Base-by-base conservation (phyloP, 495 filamentous ascomycete genomes). In the Penicillium taxi region DNA sequence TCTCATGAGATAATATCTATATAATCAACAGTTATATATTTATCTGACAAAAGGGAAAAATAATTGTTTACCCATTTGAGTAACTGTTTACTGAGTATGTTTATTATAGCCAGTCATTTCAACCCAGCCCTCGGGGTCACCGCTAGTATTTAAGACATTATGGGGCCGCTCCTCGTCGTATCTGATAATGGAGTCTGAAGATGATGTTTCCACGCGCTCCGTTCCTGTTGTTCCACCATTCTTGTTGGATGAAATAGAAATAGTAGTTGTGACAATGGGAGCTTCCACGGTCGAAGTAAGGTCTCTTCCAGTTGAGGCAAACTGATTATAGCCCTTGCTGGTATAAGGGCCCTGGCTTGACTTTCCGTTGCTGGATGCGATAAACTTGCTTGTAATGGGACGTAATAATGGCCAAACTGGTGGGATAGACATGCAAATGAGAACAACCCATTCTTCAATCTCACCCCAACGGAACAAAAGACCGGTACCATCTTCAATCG, bases 391-490 rank as follows among this genome's bases (percentile, higher is more conserved):
- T 0, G 50, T 54, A 16, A 54, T 47, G n/a, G 50, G 50, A 4
- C 50, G 37, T 38, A 54, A 47, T 9, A 54, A 27, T 4, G 50
- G 50, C 50, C 50, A 54, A 4, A 54, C 50, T 1, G 50, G 50
- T 30, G 50, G 50, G 12, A 54, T 54, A 20, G 50, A 54, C 50
- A 54, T 54, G 19, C 43, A 42, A 27, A 54, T 54, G n/a, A 54
- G 44, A 7, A 54, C 50, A 29, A 54, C 16, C 50, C 50, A 54
- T 44, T 54, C 50, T 32, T 54, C 50, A 14, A 54, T 44, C 26
- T 54, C 50, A 5, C 50, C 50, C 50, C 50, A 54, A 23, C 37
- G 38, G 32, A 54, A 54, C 0, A 54, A 36, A 9, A 32, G 36
- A 0, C 50, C 50, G 14, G 48, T 44, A 2, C 50, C 50, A 12